Evolutionary conservation across 2,329 filamentous ascomycete genomes (phyloP), one percentile per base, ranked within the genome.

Genomic region (Leptographium radiaticola): DNA sequence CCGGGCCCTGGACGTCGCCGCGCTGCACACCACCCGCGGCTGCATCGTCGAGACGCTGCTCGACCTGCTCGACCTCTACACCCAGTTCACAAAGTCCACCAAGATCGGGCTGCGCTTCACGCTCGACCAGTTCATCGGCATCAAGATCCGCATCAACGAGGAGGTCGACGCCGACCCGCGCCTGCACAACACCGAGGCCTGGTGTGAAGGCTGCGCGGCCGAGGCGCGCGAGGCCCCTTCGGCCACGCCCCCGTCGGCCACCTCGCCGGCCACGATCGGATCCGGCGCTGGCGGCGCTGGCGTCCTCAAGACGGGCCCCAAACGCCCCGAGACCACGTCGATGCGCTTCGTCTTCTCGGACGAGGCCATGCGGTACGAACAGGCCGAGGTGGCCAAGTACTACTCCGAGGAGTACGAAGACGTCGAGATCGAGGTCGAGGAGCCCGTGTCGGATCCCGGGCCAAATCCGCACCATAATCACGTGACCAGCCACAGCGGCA

Each of bases 51-150:
- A 97, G 74, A 91, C 88, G 0, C 79, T 95, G 62, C 80, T 96
- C 42, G 93, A 97, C 64, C 75, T 96, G 0, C 77, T 97, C 31
- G 91, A 98, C 63, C 77, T 97, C 3, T 97, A 96, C 67, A 93
- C 89, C 0, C 87, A 95, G 63, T 85, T 94, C 64, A 80, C 81
- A 53, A 79, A 80, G 59, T 75, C 77, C 51, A 95, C 89, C 38
- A 81, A 84, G 51, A 74, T 95, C 20, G 90, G 89, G 8, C 74
- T 78, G 16, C 72, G 79, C 49, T 86, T 88, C 67, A 79, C 84
- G 48, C 75, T 91, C 45, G 84, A 91, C 60, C 78, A 77, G 53
- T 91, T 95, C 65, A 87, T 97, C 64, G 81, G 85, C 59, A 82
- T 94, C 61, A 88, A 93, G 65, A 95, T 97, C 58, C 76, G 80